Base-by-base conservation (phyloP, 192 early-diverging fungal genomes). In the Umbelopsis vinacea region DNA sequence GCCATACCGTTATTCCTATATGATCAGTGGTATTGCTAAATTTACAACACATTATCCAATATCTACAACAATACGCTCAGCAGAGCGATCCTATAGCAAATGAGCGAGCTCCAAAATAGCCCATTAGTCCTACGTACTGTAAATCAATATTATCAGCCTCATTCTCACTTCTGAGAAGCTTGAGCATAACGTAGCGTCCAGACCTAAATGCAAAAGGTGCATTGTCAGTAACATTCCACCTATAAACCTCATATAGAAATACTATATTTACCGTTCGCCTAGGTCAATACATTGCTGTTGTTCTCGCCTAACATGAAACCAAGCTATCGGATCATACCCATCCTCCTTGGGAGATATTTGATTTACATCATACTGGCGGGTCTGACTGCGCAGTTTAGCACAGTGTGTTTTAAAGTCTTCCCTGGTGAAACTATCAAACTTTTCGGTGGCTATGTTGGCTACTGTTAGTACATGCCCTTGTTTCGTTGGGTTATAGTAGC, bases 131-230 rank as follows among this genome's bases (percentile, higher is more conserved):
- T 29, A 87, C 73, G 38, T 87, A 87, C 60, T 87, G 86, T 1
- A 87, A 71, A 66, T 87, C 86, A 78, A 87, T 87, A 73, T 87
- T 87, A 45, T 85, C 80, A 11, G 75, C 73, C 23, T 74, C 68
- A 46, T 75, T 70, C 22, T 77, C 71, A 1, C 82, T 75, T 22
- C 86, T 54, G 29, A 87, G 24, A 2, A 87, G 60, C 47, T 87
- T 87, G 70, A 87, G 80, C 6, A 85, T 45, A n/a, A 85, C 76
- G 47, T 77, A 87, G 37, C 81, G 81, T 17, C 86, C 86, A 37
- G 83, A 87, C 26, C 84, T 83, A 71, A 35, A 52, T 19, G 3
- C 11, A 11, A 23, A 67, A 46, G 24, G 4, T 46, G 26, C 2
- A 19, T 38, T 72, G 26, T 37, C 11, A 37, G 10, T 19, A 4